Percentiles rank a stretch among this genome's conserved stretches.
Conservation (phyloP, 2,329 filamentous ascomycete genomes). For the Aureobasidium vineae region DNA sequence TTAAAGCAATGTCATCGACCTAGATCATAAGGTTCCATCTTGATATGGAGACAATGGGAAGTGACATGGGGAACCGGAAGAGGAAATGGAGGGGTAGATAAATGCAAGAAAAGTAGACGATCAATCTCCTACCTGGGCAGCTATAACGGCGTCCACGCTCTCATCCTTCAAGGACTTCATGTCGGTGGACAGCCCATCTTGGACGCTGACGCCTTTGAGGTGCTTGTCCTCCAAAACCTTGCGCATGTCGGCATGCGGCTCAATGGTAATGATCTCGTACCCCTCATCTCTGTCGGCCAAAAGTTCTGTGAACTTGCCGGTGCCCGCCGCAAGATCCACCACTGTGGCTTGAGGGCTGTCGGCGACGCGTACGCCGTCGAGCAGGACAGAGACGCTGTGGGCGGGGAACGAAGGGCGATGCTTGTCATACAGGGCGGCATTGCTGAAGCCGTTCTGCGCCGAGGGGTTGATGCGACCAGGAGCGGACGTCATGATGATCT, state of each 20-base stretch:
- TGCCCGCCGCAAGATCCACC: slow-evolving; percentile 66
- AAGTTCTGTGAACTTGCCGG: slow-evolving; percentile 67
- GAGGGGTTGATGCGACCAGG: slow-evolving; percentile 31
- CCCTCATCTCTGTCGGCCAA: slow-evolving; percentile 59
- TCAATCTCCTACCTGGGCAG: slow-evolving; percentile 60
- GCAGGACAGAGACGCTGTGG: slow-evolving; percentile 58
- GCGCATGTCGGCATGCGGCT: slow-evolving; percentile 67
- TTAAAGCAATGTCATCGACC: neutral
- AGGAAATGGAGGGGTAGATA: neutral
- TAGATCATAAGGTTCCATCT: neutral
- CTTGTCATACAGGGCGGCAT: slow-evolving; percentile 64
- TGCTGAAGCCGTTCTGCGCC: slow-evolving; percentile 57
- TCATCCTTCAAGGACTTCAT: slow-evolving; percentile 56
- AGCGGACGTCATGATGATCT: slow-evolving; percentile 22
- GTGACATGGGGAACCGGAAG: slow-evolving; percentile 19
- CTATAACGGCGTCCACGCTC: slow-evolving; percentile 64
- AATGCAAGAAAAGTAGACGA: neutral
- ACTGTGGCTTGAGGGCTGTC: slow-evolving; percentile 50
- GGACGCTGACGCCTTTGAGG: slow-evolving; percentile 55
- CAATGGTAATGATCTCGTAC: slow-evolving; percentile 61
- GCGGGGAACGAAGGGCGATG: slow-evolving; percentile 66
- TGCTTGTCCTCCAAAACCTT: slow-evolving; percentile 58
- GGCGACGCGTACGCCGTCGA: slow-evolving; percentile 55
- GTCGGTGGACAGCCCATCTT: slow-evolving; percentile 58
- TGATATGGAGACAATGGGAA: neutral